Percentiles rank a stretch among this genome's conserved stretches.
phyloP scores from a whole-genome alignment of 2,329 filamentous ascomycete genomes.

The Alternaria sp. region DNA sequence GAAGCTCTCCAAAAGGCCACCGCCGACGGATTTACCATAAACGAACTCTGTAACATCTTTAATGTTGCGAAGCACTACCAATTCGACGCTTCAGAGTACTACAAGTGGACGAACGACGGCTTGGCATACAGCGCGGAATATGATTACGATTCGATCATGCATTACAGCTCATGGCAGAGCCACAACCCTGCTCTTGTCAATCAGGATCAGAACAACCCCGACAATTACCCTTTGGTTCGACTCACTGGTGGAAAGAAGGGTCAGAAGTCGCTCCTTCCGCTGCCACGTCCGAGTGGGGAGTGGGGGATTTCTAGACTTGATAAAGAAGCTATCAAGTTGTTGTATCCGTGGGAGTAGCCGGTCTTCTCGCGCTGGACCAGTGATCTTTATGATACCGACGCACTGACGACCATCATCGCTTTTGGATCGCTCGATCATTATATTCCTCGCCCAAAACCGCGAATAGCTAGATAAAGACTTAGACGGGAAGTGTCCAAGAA shows the following conservation, averaged over 20 bases:
- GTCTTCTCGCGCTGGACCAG: neutral
- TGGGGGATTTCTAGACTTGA: neutral
- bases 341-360: neutral
- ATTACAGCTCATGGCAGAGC: slow-evolving; percentile 1
- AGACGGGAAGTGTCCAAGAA: neutral
- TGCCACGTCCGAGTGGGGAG: neutral
- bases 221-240: neutral
- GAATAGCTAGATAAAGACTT: neutral
- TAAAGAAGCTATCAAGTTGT: neutral
- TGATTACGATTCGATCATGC: slow-evolving; percentile 4
- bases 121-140: neutral
- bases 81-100: neutral
- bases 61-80: neutral
- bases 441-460: neutral
- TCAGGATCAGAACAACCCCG: neutral
- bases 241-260: neutral
- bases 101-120: neutral
- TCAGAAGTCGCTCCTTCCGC: neutral
- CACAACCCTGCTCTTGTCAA: neutral
- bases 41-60: neutral
- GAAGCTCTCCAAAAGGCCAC: neutral
- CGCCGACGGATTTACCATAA: neutral
- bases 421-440: neutral
- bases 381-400: neutral
- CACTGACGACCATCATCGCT: neutral